These are phyloP conservation scores for Kokia cookei DNA, from an alignment of 441 rosid species.

Conservation along the genomic window DNA sequence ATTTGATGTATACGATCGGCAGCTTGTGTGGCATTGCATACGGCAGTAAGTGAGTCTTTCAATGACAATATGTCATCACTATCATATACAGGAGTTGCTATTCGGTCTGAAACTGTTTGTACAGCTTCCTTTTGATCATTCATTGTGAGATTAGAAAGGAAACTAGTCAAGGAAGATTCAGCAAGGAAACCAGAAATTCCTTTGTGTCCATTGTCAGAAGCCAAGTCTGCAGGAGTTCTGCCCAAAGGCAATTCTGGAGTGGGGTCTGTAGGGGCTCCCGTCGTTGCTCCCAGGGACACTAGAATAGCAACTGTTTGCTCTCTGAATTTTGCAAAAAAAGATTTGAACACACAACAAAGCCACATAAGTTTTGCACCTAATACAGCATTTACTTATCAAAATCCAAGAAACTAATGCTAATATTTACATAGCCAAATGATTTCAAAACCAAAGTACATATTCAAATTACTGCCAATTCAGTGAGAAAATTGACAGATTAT, in stretches of 20 bases:
- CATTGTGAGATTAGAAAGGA: slow-evolving; percentile 56
- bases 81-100: slow-evolving; percentile 41
- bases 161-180: slow-evolving; percentile 68
- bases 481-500: not conserved
- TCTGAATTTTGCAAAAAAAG: slow-evolving; percentile 32
- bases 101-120: slow-evolving; percentile 66
- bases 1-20: slow-evolving; percentile 86
- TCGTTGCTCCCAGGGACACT: slow-evolving; percentile 27
- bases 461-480: not conserved
- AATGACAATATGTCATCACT: slow-evolving; percentile 62
- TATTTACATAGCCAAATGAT: not conserved
- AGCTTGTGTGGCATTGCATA: slow-evolving; percentile 93
- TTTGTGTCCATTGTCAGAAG: slow-evolving; percentile 75
- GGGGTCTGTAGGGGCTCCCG: slow-evolving; percentile 83
- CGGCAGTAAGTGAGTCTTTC: slow-evolving; percentile 82
- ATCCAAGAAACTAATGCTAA: not conserved
- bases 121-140: slow-evolving; percentile 42
- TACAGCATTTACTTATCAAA: not conserved
- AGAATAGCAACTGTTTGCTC: slow-evolving; percentile 84
- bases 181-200: slow-evolving; percentile 96
- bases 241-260: slow-evolving; percentile 67
- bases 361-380: not conserved
- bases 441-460: not conserved
- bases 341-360: not conserved
- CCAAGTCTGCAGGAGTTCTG: slow-evolving; percentile 76